phyloP scores from a whole-genome alignment of 208 protist genomes.

The Trypanosoma rangeli region DNA sequence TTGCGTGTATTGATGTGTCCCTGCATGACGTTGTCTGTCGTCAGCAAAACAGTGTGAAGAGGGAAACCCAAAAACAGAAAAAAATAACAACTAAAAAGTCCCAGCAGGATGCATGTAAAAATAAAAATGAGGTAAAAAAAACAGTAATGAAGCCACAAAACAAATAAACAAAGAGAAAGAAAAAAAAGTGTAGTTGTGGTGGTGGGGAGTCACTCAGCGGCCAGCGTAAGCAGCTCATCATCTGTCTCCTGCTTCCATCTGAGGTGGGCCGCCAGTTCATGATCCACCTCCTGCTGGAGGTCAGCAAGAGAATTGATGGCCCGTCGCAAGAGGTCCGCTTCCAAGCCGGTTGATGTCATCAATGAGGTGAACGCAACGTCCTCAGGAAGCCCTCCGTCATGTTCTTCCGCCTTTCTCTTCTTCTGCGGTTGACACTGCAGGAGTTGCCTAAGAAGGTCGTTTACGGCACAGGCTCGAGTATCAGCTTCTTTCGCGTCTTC shows the following conservation, averaged over 20 bases:
- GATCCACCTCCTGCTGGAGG: neutral
- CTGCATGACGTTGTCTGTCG: neutral
- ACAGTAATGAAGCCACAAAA: neutral
- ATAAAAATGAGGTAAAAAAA: neutral
- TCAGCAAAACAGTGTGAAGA: neutral
- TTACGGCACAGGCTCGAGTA: neutral
- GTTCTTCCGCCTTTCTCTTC: neutral
- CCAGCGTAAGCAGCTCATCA: conserved; percentile 15
- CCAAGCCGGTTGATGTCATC: conserved; percentile 9
- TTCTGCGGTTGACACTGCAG: conserved; percentile 1
- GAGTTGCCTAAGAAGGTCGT: conserved; percentile 12
- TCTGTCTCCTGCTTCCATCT: conserved; percentile 11
- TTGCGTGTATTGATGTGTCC: neutral
- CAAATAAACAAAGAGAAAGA: neutral
- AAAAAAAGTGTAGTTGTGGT: conserved; percentile 20
- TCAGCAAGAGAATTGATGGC: conserved; percentile 3
- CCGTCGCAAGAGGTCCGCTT: conserved; percentile 1
- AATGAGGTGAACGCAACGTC: neutral
- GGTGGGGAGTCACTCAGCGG: neutral
- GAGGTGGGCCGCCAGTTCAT: conserved; percentile 1
- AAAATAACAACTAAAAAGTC: too few species aligned
- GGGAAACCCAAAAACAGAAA: too few species aligned
- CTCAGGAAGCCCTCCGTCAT: neutral
- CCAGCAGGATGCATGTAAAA: neutral
- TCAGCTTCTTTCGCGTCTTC: conserved; percentile 3